Percentiles rank a stretch among this genome's conserved stretches.
These are phyloP conservation scores for Mortierella sp. DNA, from an alignment of 371 early-diverging fungal genomes.

Conservation along the genomic window DNA sequence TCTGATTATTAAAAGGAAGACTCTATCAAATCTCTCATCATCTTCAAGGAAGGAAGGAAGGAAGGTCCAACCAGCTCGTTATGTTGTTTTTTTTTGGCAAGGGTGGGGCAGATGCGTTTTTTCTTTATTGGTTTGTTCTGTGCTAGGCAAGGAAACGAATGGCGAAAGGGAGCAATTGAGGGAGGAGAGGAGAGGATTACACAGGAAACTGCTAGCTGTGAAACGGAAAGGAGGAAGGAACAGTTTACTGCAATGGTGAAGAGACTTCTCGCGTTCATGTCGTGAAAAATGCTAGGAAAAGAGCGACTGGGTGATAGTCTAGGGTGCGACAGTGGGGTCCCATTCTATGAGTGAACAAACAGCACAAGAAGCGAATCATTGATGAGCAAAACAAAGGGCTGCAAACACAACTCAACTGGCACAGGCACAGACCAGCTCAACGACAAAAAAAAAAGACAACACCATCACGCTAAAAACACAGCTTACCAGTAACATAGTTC, in stretches of 20 bases:
- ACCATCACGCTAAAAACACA: background rate
- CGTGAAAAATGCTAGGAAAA: too few species aligned
- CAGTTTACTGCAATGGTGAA: too few species aligned
- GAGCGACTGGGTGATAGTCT: too few species aligned
- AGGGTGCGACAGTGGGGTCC: conserved; percentile 17
- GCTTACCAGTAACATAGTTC: conserved; percentile 21
- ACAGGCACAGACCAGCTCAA: background rate
- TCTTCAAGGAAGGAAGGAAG: too few species aligned
- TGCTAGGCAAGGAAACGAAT: background rate
- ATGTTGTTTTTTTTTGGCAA: background rate
- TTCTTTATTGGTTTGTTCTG: background rate
- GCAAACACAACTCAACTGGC: too few species aligned
- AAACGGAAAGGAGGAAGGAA: background rate
- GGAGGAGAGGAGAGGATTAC: background rate
- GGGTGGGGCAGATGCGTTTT: background rate
- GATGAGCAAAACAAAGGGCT: background rate
- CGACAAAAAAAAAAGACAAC: background rate
- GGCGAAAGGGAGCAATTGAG: background rate
- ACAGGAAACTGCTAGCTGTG: background rate
- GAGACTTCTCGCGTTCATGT: too few species aligned
- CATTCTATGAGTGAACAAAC: background rate
- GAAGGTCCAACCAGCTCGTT: background rate
- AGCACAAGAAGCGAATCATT: background rate
- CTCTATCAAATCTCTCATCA: conserved; percentile 2
- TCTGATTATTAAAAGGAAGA: conserved; percentile 31